These are phyloP conservation scores for Collybiopsis confluens DNA, from an alignment of 768 basidiomycete genomes.

Conservation along the genomic window DNA sequence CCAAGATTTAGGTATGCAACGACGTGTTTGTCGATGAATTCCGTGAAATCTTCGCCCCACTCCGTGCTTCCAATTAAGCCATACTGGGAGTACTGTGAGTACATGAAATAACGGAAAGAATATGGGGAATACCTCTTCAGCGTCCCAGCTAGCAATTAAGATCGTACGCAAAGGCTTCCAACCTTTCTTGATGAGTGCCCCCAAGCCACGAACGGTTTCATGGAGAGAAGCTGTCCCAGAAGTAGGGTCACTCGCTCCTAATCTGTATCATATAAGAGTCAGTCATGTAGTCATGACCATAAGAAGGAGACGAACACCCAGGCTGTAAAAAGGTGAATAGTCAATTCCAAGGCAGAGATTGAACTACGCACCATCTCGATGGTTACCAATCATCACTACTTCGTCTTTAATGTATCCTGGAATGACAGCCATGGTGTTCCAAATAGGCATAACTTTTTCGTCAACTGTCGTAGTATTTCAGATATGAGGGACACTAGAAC, in stretches of 20 bases:
- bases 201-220: conserved; percentile 55
- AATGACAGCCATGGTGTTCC: conserved; percentile 65
- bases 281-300: not conserved
- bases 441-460: conserved; percentile 57
- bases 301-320: conserved; percentile 11
- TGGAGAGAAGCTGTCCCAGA: conserved; percentile 55
- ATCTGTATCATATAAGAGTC: conserved; percentile 24
- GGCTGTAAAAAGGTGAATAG: not conserved
- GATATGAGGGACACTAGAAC: no score
- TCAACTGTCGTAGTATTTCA: conserved; percentile 15
- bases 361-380: conserved; percentile 47
- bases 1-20: no score
- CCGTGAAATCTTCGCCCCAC: no score
- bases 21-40: no score
- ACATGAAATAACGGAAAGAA: conserved; percentile 8
- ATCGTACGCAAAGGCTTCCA: conserved; percentile 75
- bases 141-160: conserved; percentile 79
- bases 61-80: conserved; percentile 61
- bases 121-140: conserved; percentile 52
- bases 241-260: conserved; percentile 58
- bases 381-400: conserved; percentile 65
- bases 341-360: no score
- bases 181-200: conserved; percentile 43
- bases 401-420: conserved; percentile 65
- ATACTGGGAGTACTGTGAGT: conserved; percentile 34